A percentile compares a stretch with the other conserved stretches of the same genome.
These are phyloP conservation scores for Talaromyces sp. DNA, from an alignment of 2,329 filamentous ascomycete species.

Conservation along the genomic window DNA sequence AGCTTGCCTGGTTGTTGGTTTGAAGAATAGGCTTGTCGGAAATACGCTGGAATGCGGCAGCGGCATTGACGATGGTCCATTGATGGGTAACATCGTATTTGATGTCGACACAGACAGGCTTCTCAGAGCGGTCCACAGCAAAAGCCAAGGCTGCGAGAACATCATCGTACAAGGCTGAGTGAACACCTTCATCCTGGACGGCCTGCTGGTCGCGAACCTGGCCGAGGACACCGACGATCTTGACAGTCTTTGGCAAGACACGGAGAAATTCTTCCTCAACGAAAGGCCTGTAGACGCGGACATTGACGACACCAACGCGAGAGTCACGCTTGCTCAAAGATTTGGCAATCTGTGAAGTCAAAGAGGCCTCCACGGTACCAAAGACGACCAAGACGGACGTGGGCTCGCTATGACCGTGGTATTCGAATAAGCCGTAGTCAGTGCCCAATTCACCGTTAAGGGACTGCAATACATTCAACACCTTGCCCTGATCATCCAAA, in stretches of 20 bases:
- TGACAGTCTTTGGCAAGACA: conserved; percentile 70
- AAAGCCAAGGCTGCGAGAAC: conserved; percentile 83
- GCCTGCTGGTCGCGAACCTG: conserved; percentile 75
- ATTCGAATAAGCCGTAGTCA: conserved; percentile 90
- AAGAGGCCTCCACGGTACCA: conserved; percentile 83
- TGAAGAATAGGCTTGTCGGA: conserved; percentile 43
- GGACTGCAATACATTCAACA: conserved; percentile 66
- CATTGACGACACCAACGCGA: conserved; percentile 83
- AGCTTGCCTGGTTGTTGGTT: conserved; percentile 38
- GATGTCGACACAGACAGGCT: conserved; percentile 71
- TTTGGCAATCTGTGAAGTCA: conserved; percentile 76
- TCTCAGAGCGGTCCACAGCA: conserved; percentile 62
- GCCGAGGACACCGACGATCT: conserved; percentile 79
- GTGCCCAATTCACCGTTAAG: conserved; percentile 93
- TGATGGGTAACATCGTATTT: conserved; percentile 79
- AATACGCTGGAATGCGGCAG: conserved; percentile 48
- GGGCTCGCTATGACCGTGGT: conserved; percentile 76
- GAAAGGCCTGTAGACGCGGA: conserved; percentile 92
- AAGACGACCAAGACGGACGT: conserved; percentile 88
- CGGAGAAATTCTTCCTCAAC: conserved; percentile 91
- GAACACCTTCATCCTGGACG: conserved; percentile 70
- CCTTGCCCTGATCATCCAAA: conserved; percentile 68
- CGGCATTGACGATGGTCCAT: conserved; percentile 56
- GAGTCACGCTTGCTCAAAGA: conserved; percentile 70
- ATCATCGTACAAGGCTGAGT: conserved; percentile 89